A percentile compares a stretch with the other conserved stretches of the same genome.
These are phyloP conservation scores for Phytopythium oedochilum DNA, from an alignment of 352 stramenopile genomes.

Conservation along the genomic window DNA sequence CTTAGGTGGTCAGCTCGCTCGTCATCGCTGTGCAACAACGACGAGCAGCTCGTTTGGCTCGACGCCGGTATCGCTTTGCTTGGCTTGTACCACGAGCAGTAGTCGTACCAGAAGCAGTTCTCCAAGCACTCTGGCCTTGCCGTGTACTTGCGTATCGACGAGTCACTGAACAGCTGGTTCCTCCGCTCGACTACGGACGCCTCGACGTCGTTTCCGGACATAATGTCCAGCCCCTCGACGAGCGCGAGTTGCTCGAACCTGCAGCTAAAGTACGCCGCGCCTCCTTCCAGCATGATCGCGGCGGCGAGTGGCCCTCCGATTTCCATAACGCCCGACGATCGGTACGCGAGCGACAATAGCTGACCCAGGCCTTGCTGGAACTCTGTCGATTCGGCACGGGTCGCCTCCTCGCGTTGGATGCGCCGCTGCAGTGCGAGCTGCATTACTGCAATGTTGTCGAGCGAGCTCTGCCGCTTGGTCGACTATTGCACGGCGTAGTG, in stretches of 20 bases:
- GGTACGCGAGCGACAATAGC: conserved; percentile 13
- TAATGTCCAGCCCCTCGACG: conserved; percentile 11
- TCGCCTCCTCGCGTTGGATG: conserved; percentile 3
- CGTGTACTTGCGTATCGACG: conserved; percentile 11
- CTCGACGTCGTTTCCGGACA: conserved; percentile 10
- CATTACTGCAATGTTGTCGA: too few relatives aligned
- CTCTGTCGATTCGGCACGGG: neutral
- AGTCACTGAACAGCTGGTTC: conserved; percentile 7
- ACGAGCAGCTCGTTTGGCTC: neutral
- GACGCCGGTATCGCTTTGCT: too few relatives aligned
- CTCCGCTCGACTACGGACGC: conserved; percentile 6
- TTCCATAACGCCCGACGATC: conserved; percentile 16
- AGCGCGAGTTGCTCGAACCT: conserved; percentile 13
- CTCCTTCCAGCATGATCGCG: conserved; percentile 10
- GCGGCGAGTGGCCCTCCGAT: conserved; percentile 17
- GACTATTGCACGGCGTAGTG: too few relatives aligned
- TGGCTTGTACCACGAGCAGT: conserved; percentile 10
- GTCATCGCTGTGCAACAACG: neutral
- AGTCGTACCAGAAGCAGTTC: conserved; percentile 15
- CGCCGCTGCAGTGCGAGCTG: conserved; percentile 7
- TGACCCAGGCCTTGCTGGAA: conserved; percentile 11
- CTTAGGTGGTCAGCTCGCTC: too few relatives aligned
- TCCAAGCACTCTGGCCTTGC: conserved; percentile 9
- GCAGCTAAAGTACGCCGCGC: conserved; percentile 13
- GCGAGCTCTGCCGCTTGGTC: too few relatives aligned